Evolutionary conservation across 768 basidiomycete species (phyloP).

Genomic region (Leccinellum rugosiceps): DNA sequence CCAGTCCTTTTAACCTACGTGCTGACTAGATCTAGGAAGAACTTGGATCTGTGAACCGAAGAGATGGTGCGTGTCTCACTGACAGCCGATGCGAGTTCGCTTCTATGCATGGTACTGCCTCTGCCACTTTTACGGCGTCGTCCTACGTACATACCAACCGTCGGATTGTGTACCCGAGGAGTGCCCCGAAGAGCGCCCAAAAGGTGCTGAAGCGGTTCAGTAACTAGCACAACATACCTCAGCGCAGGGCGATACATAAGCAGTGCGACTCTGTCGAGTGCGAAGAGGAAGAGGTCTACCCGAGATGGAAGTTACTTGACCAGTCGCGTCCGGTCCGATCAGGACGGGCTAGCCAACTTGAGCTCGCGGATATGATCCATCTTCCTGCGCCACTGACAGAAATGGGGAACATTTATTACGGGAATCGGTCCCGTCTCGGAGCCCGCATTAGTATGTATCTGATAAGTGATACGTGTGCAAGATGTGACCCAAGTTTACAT

Average conservation of each 20-base stretch:
- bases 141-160: too few species aligned
- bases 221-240: not conserved
- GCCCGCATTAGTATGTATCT: not conserved
- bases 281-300: too few species aligned
- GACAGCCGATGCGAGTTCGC: not conserved
- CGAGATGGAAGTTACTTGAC: too few species aligned
- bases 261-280: not conserved
- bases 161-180: too few species aligned
- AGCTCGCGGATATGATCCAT: not conserved
- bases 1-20: not conserved
- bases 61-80: not conserved
- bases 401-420: not conserved
- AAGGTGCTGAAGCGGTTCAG: not conserved
- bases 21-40: not conserved
- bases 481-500: not conserved
- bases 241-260: not conserved
- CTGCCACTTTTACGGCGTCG: not conserved
- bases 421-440: not conserved
- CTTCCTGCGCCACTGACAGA: not conserved
- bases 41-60: not conserved
- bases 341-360: not conserved
- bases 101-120: not conserved
- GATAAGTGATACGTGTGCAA: not conserved
- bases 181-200: too few species aligned
- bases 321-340: too few species aligned